phyloP scores from a whole-genome alignment of 371 early-diverging fungal genomes.

The Lichtheimia ornata region DNA sequence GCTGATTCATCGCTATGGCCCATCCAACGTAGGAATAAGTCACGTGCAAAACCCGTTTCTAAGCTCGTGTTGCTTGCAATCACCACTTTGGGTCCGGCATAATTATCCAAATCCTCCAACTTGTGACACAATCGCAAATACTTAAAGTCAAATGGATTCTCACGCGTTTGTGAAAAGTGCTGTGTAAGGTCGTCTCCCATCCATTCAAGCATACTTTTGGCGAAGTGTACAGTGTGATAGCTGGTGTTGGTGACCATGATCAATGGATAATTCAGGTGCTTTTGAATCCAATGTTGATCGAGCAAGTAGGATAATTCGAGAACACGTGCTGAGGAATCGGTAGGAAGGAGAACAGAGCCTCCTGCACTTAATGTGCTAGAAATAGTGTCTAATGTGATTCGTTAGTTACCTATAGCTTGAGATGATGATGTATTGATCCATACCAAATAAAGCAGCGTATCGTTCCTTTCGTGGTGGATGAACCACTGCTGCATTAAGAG shows the following conservation, averaged over 20 bases:
- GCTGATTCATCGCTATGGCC: conserved; percentile 2
- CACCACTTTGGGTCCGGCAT: conserved; percentile 79
- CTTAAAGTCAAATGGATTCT: conserved; percentile 90
- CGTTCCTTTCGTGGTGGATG: conserved; percentile 75
- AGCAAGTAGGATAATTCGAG: conserved; percentile 91
- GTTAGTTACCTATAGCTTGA: not conserved
- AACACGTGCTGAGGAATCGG: conserved; percentile 87
- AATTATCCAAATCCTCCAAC: conserved; percentile 72
- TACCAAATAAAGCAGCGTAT: conserved; percentile 74
- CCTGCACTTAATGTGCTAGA: conserved; percentile 59
- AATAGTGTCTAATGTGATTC: conserved; percentile 56
- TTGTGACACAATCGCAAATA: conserved; percentile 69
- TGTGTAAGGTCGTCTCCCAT: conserved; percentile 84
- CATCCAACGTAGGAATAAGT: conserved; percentile 79
- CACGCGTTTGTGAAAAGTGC: conserved; percentile 72
- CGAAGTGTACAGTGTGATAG: conserved; percentile 76
- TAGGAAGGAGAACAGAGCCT: conserved; percentile 90
- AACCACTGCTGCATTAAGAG: conserved; percentile 74
- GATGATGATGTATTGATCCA: not conserved
- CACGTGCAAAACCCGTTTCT: conserved; percentile 80
- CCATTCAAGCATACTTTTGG: conserved; percentile 95
- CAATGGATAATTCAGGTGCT: conserved; percentile 69
- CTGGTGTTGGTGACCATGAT: conserved; percentile 79
- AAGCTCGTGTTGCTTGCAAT: conserved; percentile 79
- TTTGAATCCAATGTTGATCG: conserved; percentile 82